Percentiles rank a stretch among this genome's conserved stretches.
These are phyloP conservation scores for Vitis labrusca DNA, from an alignment of 164 flowering plant genomes.

Conservation along the genomic window DNA sequence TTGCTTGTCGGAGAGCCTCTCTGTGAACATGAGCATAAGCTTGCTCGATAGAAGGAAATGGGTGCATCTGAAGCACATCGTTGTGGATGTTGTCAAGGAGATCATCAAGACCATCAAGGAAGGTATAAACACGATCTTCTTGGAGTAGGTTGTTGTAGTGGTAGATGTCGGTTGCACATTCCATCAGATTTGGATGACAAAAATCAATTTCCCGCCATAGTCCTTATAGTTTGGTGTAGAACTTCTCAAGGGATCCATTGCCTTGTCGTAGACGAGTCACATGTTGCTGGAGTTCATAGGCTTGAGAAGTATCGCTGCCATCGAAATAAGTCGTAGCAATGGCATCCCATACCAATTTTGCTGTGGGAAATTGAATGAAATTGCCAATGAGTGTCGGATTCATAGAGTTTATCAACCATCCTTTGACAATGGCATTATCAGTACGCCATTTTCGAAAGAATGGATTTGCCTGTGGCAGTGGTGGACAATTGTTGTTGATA, in stretches of 20 bases:
- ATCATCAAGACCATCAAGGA: too few relatives aligned
- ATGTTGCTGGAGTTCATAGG: not conserved
- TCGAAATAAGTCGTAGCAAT: conserved; percentile 5
- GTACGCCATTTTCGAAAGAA: not conserved
- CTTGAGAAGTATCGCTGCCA: conserved; percentile 7
- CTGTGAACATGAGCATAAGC: too few relatives aligned
- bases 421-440: conserved; percentile 6
- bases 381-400: not conserved
- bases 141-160: too few relatives aligned
- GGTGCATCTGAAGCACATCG: too few relatives aligned
- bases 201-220: too few relatives aligned
- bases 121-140: too few relatives aligned
- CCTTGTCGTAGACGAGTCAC: conserved; percentile 1
- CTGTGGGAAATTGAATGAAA: not conserved
- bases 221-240: not conserved
- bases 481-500: not conserved
- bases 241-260: conserved; percentile 2
- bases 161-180: too few relatives aligned
- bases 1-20: too few relatives aligned
- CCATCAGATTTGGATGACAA: too few relatives aligned
- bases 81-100: too few relatives aligned
- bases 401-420: not conserved
- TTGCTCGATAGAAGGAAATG: too few relatives aligned
- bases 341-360: not conserved
- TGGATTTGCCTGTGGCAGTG: not conserved